These are phyloP conservation scores for Schwanniomyces pseudopolymorphus DNA, from an alignment of 805 yeast species.

Conservation along the genomic window DNA sequence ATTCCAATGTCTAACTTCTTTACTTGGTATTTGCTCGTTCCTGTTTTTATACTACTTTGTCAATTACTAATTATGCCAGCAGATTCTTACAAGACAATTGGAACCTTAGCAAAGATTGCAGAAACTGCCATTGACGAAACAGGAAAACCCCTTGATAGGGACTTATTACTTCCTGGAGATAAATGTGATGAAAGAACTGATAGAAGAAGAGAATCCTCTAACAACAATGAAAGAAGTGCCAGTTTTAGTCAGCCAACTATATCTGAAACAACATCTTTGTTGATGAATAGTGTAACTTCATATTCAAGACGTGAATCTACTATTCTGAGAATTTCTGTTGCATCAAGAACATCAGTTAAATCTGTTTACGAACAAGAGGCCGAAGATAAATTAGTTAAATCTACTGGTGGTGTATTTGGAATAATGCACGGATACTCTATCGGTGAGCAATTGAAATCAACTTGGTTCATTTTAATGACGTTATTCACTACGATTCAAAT, in stretches of 20 bases:
- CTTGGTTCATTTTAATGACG: conserved; percentile 81
- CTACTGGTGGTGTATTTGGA: conserved; percentile 74
- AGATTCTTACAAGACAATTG: conserved; percentile 70
- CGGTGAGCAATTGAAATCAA: conserved; percentile 49
- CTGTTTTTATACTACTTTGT: conserved; percentile 70
- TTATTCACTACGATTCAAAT: conserved; percentile 81
- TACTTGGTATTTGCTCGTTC: conserved; percentile 66
- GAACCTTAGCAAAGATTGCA: conserved; percentile 63
- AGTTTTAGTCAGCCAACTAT: conserved; percentile 30
- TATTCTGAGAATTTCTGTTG: conserved; percentile 32
- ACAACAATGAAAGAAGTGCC: neutral
- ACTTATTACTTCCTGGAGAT: conserved; percentile 38
- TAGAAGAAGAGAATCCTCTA: neutral
- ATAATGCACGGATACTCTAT: conserved; percentile 66
- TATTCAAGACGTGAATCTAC: conserved; percentile 30
- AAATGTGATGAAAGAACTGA: conserved; percentile 21
- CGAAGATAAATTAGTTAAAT: conserved; percentile 50
- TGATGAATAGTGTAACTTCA: conserved; percentile 32
- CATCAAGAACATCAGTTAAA: conserved; percentile 42
- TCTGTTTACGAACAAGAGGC: conserved; percentile 68
- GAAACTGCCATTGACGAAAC: conserved; percentile 75
- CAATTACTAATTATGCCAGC: conserved; percentile 80
- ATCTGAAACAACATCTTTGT: conserved; percentile 40
- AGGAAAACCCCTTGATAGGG: conserved; percentile 56
- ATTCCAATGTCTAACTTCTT: conserved; percentile 62